These are phyloP conservation scores for Suillus lakei DNA, from an alignment of 768 basidiomycete species.

Conservation along the genomic window DNA sequence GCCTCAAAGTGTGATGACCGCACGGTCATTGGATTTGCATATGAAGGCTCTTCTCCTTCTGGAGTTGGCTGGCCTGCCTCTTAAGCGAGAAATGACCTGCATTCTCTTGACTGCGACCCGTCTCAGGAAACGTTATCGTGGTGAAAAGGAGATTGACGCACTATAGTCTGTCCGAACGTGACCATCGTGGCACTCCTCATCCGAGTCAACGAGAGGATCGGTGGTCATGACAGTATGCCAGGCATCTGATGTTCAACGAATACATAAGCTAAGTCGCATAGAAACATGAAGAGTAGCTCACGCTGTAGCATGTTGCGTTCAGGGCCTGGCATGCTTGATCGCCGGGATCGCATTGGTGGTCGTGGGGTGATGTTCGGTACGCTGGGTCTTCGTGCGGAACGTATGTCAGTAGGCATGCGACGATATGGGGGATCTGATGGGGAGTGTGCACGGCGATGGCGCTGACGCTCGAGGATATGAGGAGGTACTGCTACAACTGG, in stretches of 20 bases:
- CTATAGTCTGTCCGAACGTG: conserved; percentile 69
- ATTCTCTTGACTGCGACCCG: conserved; percentile 56
- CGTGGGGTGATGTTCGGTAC: conserved; percentile 25
- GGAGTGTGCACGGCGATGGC: conserved; percentile 26
- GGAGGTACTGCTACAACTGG: conserved; percentile 27
- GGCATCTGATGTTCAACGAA: conserved; percentile 53
- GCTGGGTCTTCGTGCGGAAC: conserved; percentile 28
- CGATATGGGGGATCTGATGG: conserved; percentile 22
- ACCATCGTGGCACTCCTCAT: conserved; percentile 71
- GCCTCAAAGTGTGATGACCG: conserved; percentile 4
- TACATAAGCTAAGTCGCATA: background rate
- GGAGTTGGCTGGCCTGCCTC: conserved; percentile 64
- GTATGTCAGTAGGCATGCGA: conserved; percentile 31
- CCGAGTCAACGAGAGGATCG: conserved; percentile 79
- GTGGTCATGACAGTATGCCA: conserved; percentile 70
- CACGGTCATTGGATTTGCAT: background rate
- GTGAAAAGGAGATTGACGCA: conserved; percentile 32
- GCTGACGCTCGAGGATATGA: conserved; percentile 29
- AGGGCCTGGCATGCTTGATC: conserved; percentile 31
- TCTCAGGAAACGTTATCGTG: conserved; percentile 14
- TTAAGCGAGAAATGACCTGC: conserved; percentile 60
- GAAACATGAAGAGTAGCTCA: conserved; percentile 38
- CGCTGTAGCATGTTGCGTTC: conserved; percentile 69
- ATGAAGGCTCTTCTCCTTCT: conserved; percentile 39
- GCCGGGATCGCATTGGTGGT: conserved; percentile 27